Evolutionary conservation across 768 basidiomycete genomes (phyloP).

Genomic region (Lactarius evosmus): DNA sequence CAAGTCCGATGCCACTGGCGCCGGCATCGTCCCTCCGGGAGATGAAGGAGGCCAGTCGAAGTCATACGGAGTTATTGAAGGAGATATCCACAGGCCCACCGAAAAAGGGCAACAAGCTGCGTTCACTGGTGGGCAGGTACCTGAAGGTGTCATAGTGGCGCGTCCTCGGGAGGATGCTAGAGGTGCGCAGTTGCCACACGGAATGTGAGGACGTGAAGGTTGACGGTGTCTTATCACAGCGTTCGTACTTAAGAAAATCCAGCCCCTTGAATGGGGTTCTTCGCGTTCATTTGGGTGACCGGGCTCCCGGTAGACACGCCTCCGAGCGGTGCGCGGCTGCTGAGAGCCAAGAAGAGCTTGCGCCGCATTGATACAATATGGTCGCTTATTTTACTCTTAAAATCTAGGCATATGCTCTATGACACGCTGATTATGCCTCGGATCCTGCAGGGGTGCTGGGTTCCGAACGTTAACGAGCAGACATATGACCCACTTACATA

Average conservation of each 20-base stretch:
- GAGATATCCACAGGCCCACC: slow-evolving; percentile 20
- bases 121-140: slow-evolving; percentile 30
- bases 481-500: slow-evolving; percentile 18
- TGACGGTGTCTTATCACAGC: slow-evolving; percentile 8
- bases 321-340: slow-evolving; percentile 5
- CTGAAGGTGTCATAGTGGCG: slow-evolving; percentile 22
- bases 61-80: slow-evolving; percentile 21
- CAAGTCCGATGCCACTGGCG: slow-evolving; percentile 35
- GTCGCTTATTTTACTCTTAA: slow-evolving; percentile 6
- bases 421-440: slow-evolving; percentile 10
- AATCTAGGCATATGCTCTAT: slow-evolving; percentile 19
- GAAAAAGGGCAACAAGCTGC: slow-evolving; percentile 33
- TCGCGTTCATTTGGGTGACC: slow-evolving; percentile 6
- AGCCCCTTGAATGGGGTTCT: slow-evolving; percentile 9
- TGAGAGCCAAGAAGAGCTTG: slow-evolving; percentile 22
- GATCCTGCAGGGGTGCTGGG: slow-evolving; percentile 8
- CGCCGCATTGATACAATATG: slow-evolving; percentile 15
- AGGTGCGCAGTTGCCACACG: slow-evolving; percentile 16
- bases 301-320: slow-evolving; percentile 12
- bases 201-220: slow-evolving; percentile 13
- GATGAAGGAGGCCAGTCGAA: slow-evolving; percentile 23
- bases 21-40: slow-evolving; percentile 25
- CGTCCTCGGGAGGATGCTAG: slow-evolving; percentile 8
- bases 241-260: slow-evolving; percentile 2
- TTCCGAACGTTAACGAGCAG: neutral